Evolutionary conservation across 208 protist genomes (phyloP).

Genomic region (Trichomonas tenax): DNA sequence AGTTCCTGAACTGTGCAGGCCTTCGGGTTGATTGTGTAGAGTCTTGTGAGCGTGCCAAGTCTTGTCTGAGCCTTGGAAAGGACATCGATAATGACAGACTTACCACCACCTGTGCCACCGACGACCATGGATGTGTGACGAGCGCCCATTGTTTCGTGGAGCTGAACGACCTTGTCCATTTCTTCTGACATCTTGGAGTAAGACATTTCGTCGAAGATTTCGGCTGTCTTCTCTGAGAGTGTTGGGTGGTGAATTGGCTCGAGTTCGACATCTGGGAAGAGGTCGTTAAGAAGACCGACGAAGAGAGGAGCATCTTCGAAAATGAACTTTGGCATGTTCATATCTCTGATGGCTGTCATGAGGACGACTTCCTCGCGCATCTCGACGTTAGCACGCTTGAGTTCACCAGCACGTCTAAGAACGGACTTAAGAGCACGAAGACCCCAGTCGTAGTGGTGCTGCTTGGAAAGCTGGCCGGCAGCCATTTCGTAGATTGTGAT

Average conservation of each 20-base stretch:
- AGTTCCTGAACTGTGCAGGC: conserved; percentile 75
- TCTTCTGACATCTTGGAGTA: conserved; percentile 49
- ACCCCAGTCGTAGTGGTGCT: conserved; percentile 96
- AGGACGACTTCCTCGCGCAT: conserved; percentile 84
- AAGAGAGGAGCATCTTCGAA: conserved; percentile 95
- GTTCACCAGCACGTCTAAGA: conserved; percentile 86
- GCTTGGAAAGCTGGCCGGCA: conserved; percentile 87
- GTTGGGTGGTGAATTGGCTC: conserved; percentile 76
- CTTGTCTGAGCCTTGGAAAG: conserved; percentile 69
- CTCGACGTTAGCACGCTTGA: conserved; percentile 79
- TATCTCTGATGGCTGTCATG: conserved; percentile 93
- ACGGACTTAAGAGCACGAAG: conserved; percentile 92
- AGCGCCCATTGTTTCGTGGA: conserved; percentile 95
- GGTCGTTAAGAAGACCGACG: conserved; percentile 82
- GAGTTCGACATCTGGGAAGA: conserved; percentile 83
- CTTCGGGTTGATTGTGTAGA: conserved; percentile 91
- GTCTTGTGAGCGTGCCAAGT: conserved; percentile 67
- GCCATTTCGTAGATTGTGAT: conserved; percentile 89
- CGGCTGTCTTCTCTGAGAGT: conserved; percentile 68
- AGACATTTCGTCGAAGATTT: conserved; percentile 36
- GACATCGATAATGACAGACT: conserved; percentile 83
- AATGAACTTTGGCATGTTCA: conserved; percentile 99
- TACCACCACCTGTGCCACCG: conserved; percentile 84
- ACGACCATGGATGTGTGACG: conserved; percentile 95
- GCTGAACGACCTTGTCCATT: conserved; percentile 92